Evolutionary conservation across 1,284 basidiomycete species (phyloP).

Genomic region (Agroathelia rolfsii): DNA sequence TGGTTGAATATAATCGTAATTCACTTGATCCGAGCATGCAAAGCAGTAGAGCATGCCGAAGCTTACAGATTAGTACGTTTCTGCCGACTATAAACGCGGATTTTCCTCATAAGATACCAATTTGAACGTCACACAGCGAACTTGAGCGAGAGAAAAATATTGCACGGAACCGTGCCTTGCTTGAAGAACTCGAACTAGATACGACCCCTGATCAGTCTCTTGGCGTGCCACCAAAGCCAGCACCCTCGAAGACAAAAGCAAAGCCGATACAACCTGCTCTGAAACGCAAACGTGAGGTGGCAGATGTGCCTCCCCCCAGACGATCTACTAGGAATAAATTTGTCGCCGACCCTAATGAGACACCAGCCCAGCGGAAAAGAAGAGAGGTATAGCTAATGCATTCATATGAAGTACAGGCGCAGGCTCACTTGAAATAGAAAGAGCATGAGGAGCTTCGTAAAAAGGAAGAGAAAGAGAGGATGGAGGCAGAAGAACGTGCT

Average conservation of each 20-base stretch:
- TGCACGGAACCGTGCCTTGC: constrained; percentile 61
- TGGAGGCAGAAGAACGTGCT: constrained; percentile 50
- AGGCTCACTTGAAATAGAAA: constrained; percentile 21
- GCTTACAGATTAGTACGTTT: too few relatives aligned
- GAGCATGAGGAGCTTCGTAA: constrained; percentile 38
- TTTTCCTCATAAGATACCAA: too few relatives aligned
- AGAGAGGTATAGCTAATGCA: constrained; percentile 40
- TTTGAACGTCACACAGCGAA: constrained; percentile 43
- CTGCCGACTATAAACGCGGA: too few relatives aligned
- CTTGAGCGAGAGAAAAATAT: constrained; percentile 69
- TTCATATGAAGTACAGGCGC: constrained; percentile 5
- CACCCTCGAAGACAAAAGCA: constrained; percentile 31
- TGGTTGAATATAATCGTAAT: too few relatives aligned
- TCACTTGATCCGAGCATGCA: too few relatives aligned
- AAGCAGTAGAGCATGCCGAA: too few relatives aligned
- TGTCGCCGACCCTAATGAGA: constrained; percentile 48
- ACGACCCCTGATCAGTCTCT: constrained; percentile 44
- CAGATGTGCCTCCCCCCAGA: constrained; percentile 35
- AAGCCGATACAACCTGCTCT: constrained; percentile 56
- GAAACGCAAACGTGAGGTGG: constrained; percentile 37
- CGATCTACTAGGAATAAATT: constrained; percentile 45
- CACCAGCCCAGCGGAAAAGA: constrained; percentile 46
- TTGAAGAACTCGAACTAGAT: constrained; percentile 59
- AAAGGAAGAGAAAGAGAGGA: constrained; percentile 45
- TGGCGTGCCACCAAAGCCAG: constrained; percentile 27